Base-by-base conservation (phyloP, 345 rosid species). In the Aquilaria yunnanensis region DNA sequence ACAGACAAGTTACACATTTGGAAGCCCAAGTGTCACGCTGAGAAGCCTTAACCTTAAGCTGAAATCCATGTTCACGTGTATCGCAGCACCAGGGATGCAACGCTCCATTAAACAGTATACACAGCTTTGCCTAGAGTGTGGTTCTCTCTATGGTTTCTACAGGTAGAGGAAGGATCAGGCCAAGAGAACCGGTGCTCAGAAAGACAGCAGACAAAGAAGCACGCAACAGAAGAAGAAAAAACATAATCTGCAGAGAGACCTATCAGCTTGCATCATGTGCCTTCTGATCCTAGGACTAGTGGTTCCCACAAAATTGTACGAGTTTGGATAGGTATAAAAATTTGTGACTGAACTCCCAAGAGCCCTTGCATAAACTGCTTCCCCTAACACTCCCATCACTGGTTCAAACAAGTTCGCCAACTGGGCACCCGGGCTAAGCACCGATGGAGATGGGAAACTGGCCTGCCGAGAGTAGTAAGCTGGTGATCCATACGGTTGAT, bases 181-280 rank as follows among this genome's bases (percentile, higher is more conserved):
- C 45, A 47, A 50, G 23, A 31, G 58, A 50, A 58, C 47, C 0
- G 14, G 63, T 70, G n/a, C 49, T 83, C 75, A 94, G 70, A 94
- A 94, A 57, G 90, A 62, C 47, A 94, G 74, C 56, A 94, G 86
- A 62, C 97, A 90, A 23, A 88, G 47, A 62, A 78, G 23, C 10
- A 75, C 65, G 73, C 95, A 90, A 60, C 97, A 94, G 32, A 84
- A 60, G 32, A 82, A 81, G 78, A 94, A 94, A 72, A 90, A 79
- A 59, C 80, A 78, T 70, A 90, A 74, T 71, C 97, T 78, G 81
- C 82, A 71, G 11, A 94, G 86, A 0, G 93, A 88, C 76, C 56
- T 81, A 46, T 94, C 89, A 0, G 85, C 85, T 73, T 80, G 84
- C 90, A 82, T 63, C 14, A 89, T 62, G 56, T 73, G 95, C 77